These are phyloP conservation scores for Aspergillus flavus DNA, from an alignment of 2,329 filamentous ascomycete genomes.

Conservation along the genomic window DNA sequence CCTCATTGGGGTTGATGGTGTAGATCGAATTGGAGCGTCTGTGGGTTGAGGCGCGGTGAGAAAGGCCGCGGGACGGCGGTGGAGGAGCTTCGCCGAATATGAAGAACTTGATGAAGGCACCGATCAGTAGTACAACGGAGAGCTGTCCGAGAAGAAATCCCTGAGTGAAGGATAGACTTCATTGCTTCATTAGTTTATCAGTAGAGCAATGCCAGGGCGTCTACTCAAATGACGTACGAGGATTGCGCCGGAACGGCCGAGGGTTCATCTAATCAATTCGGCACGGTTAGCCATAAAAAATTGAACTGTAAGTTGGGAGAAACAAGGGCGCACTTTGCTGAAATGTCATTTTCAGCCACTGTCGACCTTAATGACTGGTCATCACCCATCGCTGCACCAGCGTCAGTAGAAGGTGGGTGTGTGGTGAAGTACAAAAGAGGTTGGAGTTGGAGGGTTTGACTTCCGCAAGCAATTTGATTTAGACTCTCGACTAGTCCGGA, in stretches of 20 bases:
- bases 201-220: not conserved
- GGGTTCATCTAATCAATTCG: conserved; percentile 28
- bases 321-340: conserved; percentile 30
- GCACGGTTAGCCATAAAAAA: conserved; percentile 18
- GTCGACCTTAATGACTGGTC: conserved; percentile 23
- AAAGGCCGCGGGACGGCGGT: conserved; percentile 74
- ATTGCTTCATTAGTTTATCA: conserved; percentile 9
- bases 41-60: conserved; percentile 76
- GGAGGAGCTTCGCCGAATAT: conserved; percentile 95
- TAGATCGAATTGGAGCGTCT: conserved; percentile 70
- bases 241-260: conserved; percentile 39
- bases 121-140: conserved; percentile 85
- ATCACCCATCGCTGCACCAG: conserved; percentile 27
- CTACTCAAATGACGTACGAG: conserved; percentile 37
- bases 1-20: conserved; percentile 40
- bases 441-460: not conserved
- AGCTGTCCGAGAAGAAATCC: conserved; percentile 92
- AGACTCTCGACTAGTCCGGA: conserved; percentile 1
- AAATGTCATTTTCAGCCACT: conserved; percentile 35
- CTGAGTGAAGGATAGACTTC: conserved; percentile 85
- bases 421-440: too few relatives aligned
- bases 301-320: not conserved
- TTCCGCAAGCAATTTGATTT: not conserved
- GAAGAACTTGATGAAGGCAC: conserved; percentile 98
- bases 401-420: not conserved